phyloP scores from a whole-genome alignment of 352 stramenopile genomes.

The Aphanomyces astaci region DNA sequence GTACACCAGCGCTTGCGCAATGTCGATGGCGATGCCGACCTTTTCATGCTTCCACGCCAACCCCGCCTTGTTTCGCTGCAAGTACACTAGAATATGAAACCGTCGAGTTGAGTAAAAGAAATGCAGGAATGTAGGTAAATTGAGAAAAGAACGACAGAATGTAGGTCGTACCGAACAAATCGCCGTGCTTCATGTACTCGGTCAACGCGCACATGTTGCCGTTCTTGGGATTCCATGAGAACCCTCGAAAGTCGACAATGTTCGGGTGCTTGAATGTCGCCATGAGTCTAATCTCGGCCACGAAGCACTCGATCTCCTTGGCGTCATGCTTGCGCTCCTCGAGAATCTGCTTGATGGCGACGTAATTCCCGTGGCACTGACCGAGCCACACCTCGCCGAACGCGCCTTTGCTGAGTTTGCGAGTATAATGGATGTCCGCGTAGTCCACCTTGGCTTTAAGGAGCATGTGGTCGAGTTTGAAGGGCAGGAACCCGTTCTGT shows the following conservation, averaged over 20 bases:
- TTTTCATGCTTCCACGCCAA: conserved; percentile 76
- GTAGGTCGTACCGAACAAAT: conserved; percentile 93
- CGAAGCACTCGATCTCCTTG: conserved; percentile 54
- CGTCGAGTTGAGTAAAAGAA: too few relatives aligned
- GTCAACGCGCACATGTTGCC: conserved; percentile 37
- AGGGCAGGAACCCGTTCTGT: conserved; percentile 5
- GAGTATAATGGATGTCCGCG: conserved; percentile 73
- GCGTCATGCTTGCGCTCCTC: conserved; percentile 48
- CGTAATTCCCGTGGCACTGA: conserved; percentile 66
- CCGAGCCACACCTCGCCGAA: conserved; percentile 81
- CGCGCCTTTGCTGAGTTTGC: conserved; percentile 71
- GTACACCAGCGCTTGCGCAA: conserved; percentile 62
- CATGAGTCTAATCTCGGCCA: conserved; percentile 66
- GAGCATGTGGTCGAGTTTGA: background rate
- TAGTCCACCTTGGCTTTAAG: conserved; percentile 27
- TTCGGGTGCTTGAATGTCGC: conserved; percentile 60
- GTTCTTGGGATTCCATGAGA: background rate
- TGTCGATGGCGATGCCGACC: conserved; percentile 80
- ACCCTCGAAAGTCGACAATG: conserved; percentile 27
- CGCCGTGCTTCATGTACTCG: conserved; percentile 83
- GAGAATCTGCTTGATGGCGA: conserved; percentile 66
- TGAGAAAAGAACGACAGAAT: conserved; percentile 98
- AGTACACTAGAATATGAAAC: conserved; percentile 74
- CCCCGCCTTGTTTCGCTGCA: conserved; percentile 50
- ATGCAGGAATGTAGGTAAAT: conserved; percentile 90